These are phyloP conservation scores for Cryptococcus sp. DNA, from an alignment of 1,284 basidiomycete genomes.

Conservation along the genomic window DNA sequence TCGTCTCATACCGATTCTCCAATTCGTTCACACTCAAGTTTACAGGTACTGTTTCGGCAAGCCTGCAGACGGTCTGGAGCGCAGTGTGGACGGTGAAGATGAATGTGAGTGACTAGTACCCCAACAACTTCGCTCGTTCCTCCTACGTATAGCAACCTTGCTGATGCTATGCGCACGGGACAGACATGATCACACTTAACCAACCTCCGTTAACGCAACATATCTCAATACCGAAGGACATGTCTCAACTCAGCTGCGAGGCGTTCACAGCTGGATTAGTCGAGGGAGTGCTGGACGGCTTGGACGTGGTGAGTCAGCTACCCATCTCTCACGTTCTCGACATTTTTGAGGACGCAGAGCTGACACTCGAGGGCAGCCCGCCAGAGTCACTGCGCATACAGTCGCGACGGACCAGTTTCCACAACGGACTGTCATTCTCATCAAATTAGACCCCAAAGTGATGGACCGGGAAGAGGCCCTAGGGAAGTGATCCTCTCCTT, in stretches of 20 bases:
- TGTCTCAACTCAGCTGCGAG: constrained; percentile 91
- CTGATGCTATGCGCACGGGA: neutral
- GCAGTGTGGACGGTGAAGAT: constrained; percentile 91
- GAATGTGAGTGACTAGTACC: constrained; percentile 68
- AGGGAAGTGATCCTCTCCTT: constrained; percentile 36
- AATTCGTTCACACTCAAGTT: constrained; percentile 88
- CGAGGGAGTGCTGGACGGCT: constrained; percentile 92
- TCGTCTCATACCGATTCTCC: constrained; percentile 81
- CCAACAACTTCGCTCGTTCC: neutral
- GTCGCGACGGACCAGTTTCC: constrained; percentile 81
- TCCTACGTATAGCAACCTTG: neutral
- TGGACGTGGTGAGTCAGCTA: constrained; percentile 80
- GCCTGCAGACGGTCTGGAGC: constrained; percentile 90
- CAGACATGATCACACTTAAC: constrained; percentile 99
- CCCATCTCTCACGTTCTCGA: neutral
- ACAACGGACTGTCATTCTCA: constrained; percentile 83
- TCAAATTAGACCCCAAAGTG: constrained; percentile 88
- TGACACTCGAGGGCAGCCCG: constrained; percentile 63
- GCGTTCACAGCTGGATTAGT: constrained; percentile 96
- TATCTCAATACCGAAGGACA: constrained; percentile 91
- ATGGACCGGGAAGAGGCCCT: constrained; percentile 83
- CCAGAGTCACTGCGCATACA: constrained; percentile 92
- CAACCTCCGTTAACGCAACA: constrained; percentile 86
- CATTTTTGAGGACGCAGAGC: no score
- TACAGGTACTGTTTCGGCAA: constrained; percentile 93